These are phyloP conservation scores for Globisporangium megalacanthum DNA, from an alignment of 352 stramenopile species.

Conservation along the genomic window DNA sequence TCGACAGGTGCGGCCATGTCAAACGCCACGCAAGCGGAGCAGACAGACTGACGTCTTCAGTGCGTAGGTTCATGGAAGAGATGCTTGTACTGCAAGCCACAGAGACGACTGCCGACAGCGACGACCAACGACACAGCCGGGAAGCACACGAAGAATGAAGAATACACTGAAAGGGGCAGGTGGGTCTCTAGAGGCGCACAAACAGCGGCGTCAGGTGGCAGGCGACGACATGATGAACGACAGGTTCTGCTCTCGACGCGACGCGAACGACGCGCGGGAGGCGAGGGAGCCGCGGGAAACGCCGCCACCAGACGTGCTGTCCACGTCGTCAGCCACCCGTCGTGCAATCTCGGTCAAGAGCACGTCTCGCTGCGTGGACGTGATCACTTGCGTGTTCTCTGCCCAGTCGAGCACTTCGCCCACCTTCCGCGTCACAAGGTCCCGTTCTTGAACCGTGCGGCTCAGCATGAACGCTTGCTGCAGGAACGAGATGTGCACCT, in stretches of 20 bases:
- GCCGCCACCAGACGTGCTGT: not conserved
- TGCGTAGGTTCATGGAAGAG: conserved; percentile 59
- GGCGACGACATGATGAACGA: conserved; percentile 19
- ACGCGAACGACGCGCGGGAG: conserved; percentile 10
- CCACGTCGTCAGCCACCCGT: conserved; percentile 43
- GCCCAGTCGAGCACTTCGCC: conserved; percentile 83
- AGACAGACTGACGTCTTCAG: not conserved
- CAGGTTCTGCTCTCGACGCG: conserved; percentile 8
- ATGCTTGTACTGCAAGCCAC: conserved; percentile 47
- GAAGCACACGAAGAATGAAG: not conserved
- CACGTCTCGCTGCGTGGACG: conserved; percentile 61
- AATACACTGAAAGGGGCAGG: not conserved
- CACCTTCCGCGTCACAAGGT: conserved; percentile 75
- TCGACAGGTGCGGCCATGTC: conserved; percentile 34
- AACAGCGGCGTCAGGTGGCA: not conserved
- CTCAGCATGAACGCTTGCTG: conserved; percentile 85
- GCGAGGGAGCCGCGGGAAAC: conserved; percentile 10
- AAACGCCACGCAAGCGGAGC: not conserved
- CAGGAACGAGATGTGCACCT: conserved; percentile 78
- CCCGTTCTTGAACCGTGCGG: conserved; percentile 63
- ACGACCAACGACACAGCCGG: not conserved
- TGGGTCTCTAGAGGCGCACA: not conserved
- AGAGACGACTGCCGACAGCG: not conserved
- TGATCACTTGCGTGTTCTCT: conserved; percentile 67
- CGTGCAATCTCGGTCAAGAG: conserved; percentile 66